A percentile compares a stretch with the other conserved stretches of the same genome.
phyloP scores from a whole-genome alignment of 768 basidiomycete species.

The Jaapia argillacea region DNA sequence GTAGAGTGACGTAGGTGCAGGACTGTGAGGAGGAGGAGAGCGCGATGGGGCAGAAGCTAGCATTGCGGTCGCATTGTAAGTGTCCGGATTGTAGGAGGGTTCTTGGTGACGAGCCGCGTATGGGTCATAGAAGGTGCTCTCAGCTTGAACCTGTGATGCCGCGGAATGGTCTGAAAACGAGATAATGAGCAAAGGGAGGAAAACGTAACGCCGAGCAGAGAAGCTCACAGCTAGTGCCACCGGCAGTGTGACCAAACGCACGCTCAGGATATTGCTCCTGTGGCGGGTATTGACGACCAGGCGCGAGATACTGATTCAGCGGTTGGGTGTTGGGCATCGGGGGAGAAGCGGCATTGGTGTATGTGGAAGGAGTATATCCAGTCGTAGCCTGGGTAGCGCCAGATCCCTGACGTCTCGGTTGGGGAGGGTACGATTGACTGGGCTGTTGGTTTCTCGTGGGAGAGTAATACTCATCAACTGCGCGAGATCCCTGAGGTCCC shows the following conservation, averaged over 20 bases:
- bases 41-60: slow-evolving; percentile 11
- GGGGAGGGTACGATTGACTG: slow-evolving; percentile 37
- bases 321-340: slow-evolving; percentile 12
- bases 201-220: neutral
- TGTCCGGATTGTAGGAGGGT: slow-evolving; percentile 23
- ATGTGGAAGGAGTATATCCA: slow-evolving; percentile 28
- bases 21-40: slow-evolving; percentile 8
- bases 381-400: slow-evolving; percentile 29
- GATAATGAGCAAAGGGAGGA: slow-evolving; percentile 1
- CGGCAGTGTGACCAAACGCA: slow-evolving; percentile 43
- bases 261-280: slow-evolving; percentile 19
- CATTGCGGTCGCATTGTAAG: slow-evolving; percentile 26
- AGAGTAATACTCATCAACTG: slow-evolving; percentile 69
- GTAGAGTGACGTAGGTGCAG: neutral
- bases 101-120: slow-evolving; percentile 27
- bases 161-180: slow-evolving; percentile 42
- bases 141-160: slow-evolving; percentile 38
- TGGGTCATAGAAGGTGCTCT: slow-evolving; percentile 41
- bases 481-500: slow-evolving; percentile 51
- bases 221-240: slow-evolving; percentile 45
- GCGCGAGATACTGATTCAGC: slow-evolving; percentile 24
- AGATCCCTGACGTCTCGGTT: slow-evolving; percentile 28
- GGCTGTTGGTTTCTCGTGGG: slow-evolving; percentile 19
- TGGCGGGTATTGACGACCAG: slow-evolving; percentile 22
- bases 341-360: slow-evolving; percentile 19